Evolutionary conservation across 495 filamentous ascomycete species (phyloP).

Genomic region (Annulohypoxylon stygium): DNA sequence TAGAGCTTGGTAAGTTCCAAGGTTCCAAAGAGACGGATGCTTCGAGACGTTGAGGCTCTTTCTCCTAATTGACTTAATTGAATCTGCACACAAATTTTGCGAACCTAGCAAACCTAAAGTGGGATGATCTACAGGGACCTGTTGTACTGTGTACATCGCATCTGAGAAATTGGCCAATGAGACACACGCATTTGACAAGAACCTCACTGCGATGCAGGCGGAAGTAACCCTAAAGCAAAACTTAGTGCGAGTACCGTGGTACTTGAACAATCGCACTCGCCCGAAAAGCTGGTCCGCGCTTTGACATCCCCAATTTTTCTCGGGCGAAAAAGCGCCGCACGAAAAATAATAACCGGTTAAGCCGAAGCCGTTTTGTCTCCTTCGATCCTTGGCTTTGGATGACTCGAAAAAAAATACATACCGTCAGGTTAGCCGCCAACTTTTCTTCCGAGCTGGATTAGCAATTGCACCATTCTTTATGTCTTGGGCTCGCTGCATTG

Average conservation of each 20-base stretch:
- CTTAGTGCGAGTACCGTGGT: background rate
- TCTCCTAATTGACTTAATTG: background rate
- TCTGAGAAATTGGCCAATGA: slow-evolving; percentile 7
- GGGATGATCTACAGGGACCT: slow-evolving; percentile 24
- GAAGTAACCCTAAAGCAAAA: slow-evolving; percentile 21
- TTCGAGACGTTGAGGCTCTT: slow-evolving; percentile 18
- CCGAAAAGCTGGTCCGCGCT: slow-evolving; percentile 1
- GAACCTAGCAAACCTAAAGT: background rate
- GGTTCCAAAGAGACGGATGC: background rate
- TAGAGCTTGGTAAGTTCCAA: background rate
- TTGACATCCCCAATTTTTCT: slow-evolving; percentile 29
- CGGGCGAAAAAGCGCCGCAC: slow-evolving; percentile 41
- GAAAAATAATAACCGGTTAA: slow-evolving; percentile 50
- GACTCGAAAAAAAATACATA: slow-evolving; percentile 10
- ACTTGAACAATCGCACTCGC: background rate
- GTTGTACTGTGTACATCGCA: slow-evolving; percentile 13
- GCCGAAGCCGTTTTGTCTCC: slow-evolving; percentile 20
- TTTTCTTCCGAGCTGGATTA: slow-evolving; percentile 32
- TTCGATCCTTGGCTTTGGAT: slow-evolving; percentile 12
- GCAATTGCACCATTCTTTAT: slow-evolving; percentile 43
- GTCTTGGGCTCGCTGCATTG: slow-evolving; percentile 41
- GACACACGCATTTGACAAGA: background rate
- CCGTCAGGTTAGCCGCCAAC: slow-evolving; percentile 42
- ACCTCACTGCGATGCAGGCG: background rate
- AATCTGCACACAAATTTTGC: slow-evolving; percentile 1